Evolutionary conservation across 2,329 filamentous ascomycete genomes (phyloP).

Genomic region (Fusarium cyanostomum): DNA sequence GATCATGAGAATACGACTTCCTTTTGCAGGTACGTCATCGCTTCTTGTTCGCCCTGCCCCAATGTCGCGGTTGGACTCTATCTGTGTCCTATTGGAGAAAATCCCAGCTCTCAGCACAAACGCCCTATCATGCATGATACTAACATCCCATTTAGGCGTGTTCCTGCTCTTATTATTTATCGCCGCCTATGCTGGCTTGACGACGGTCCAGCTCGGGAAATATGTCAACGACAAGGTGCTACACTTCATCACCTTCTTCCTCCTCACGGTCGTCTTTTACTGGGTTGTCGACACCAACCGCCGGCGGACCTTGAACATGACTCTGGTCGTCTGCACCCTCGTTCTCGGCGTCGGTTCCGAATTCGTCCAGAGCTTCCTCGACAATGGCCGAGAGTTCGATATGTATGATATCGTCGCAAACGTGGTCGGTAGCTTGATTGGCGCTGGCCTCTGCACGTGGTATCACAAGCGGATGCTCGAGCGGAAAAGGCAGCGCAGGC

Average conservation of each 20-base stretch:
- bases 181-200: constrained; percentile 82
- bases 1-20: constrained; percentile 83
- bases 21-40: constrained; percentile 78
- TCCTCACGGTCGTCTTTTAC: constrained; percentile 89
- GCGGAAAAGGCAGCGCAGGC: constrained; percentile 77
- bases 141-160: constrained; percentile 59
- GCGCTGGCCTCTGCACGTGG: constrained; percentile 80
- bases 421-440: constrained; percentile 77
- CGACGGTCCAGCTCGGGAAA: constrained; percentile 64
- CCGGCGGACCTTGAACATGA: constrained; percentile 84
- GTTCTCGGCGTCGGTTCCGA: constrained; percentile 77
- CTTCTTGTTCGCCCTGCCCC: constrained; percentile 2
- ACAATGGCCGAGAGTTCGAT: constrained; percentile 77
- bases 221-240: constrained; percentile 89
- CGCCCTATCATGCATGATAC: background rate
- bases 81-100: background rate
- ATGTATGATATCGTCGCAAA: constrained; percentile 90
- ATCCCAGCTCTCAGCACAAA: background rate
- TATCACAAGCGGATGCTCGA: constrained; percentile 98
- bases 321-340: constrained; percentile 80
- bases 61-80: background rate
- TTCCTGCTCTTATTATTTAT: constrained; percentile 77
- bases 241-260: constrained; percentile 88
- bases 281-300: constrained; percentile 95
- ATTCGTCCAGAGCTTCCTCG: constrained; percentile 78